A percentile compares a stretch with the other conserved stretches of the same genome.
Evolutionary conservation across 1,284 basidiomycete genomes (phyloP).

Genomic region (Cutaneotrichosporon dermatis): DNA sequence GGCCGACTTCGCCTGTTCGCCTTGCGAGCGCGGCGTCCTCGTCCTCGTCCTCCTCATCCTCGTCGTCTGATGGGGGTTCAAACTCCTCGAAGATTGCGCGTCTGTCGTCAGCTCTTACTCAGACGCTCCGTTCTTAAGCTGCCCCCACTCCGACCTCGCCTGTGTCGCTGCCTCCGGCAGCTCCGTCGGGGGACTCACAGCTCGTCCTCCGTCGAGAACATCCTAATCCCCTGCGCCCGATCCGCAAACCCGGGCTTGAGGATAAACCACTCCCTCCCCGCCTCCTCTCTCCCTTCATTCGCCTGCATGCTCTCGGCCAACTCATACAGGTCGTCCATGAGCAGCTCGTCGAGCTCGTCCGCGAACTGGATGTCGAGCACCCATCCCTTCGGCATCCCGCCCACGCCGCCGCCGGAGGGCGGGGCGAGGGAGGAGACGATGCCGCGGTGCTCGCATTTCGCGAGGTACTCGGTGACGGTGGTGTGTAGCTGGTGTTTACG

Average conservation of each 20-base stretch:
- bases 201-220: conserved; percentile 75
- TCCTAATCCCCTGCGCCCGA: conserved; percentile 86
- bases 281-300: conserved; percentile 35
- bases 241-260: conserved; percentile 98
- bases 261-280: conserved; percentile 71
- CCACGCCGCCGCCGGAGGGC: conserved; percentile 15
- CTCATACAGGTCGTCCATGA: conserved; percentile 90
- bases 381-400: conserved; percentile 74
- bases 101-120: conserved; percentile 19
- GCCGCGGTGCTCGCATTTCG: conserved; percentile 57
- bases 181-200: conserved; percentile 52
- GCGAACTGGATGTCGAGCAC: conserved; percentile 84
- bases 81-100: conserved; percentile 78
- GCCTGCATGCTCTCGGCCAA: conserved; percentile 62
- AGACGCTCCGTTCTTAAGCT: neutral
- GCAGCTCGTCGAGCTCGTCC: conserved; percentile 92
- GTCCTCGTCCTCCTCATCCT: conserved; percentile 46
- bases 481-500: conserved; percentile 89
- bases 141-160: too few species aligned
- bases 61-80: conserved; percentile 58
- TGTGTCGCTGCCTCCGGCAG: too few species aligned
- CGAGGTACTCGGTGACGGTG: conserved; percentile 67
- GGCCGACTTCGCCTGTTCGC: conserved; percentile 37
- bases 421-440: conserved; percentile 12
- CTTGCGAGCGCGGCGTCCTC: conserved; percentile 26